Evolutionary conservation across 306 rosid species (phyloP).

Genomic region (Cicer bijugum): DNA sequence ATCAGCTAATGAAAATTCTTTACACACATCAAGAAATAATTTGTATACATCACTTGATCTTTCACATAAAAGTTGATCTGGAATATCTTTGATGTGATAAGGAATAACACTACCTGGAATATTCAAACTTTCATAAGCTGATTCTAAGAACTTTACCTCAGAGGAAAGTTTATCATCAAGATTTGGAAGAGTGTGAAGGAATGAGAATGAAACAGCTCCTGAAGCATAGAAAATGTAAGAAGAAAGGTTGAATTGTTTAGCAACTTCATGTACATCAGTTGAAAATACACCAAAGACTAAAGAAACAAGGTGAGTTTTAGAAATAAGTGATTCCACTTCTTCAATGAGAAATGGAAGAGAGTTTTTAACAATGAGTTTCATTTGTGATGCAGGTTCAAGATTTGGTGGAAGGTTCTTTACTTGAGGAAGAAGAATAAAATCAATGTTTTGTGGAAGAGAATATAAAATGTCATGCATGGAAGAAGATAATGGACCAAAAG

Average conservation of each 20-base stretch:
- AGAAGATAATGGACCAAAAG: not conserved
- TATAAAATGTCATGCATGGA: constrained; percentile 15
- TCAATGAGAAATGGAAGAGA: constrained; percentile 34
- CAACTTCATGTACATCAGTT: not conserved
- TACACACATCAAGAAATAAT: not conserved
- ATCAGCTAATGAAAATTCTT: not conserved
- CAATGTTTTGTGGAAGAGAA: constrained; percentile 23
- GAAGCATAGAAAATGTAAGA: constrained; percentile 11
- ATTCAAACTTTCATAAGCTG: not conserved
- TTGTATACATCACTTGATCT: constrained; percentile 35
- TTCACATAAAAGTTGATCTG: not conserved
- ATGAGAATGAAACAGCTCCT: not conserved
- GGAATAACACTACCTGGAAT: not conserved
- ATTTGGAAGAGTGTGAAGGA: not conserved
- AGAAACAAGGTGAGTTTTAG: not conserved
- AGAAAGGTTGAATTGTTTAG: constrained; percentile 40
- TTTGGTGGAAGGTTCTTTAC: not conserved
- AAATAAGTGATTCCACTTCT: not conserved
- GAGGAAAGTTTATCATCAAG: constrained; percentile 14
- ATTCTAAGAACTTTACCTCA: not conserved
- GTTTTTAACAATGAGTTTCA: not conserved
- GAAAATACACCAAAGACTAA: not conserved
- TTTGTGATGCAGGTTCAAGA: not conserved
- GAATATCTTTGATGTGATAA: constrained; percentile 38
- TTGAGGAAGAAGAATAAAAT: constrained; percentile 33